Evolutionary conservation across 176 grass and related monocot species (phyloP).

Genomic region (Lolium rigidum): DNA sequence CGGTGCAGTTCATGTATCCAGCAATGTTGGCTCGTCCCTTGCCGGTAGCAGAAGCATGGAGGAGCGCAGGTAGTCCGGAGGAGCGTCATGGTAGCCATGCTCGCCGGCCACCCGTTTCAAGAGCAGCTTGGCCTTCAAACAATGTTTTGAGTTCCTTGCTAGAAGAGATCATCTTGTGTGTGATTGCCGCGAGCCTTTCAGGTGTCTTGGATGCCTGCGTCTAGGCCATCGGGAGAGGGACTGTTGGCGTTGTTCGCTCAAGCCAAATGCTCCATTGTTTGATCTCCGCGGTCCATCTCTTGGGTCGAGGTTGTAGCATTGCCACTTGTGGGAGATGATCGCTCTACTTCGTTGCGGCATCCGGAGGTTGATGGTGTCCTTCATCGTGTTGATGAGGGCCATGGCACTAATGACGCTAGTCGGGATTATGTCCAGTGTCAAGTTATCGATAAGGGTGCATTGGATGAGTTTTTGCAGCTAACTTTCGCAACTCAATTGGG

Average conservation of each 20-base stretch:
- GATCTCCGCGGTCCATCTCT: too few relatives aligned
- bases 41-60: too few relatives aligned
- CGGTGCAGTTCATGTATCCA: too few relatives aligned
- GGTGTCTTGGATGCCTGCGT: background rate
- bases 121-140: background rate
- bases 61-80: too few relatives aligned
- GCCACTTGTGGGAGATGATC: background rate
- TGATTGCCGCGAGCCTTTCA: background rate
- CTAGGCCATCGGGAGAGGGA: background rate
- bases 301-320: too few relatives aligned
- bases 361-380: background rate
- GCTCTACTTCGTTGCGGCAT: background rate
- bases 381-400: too few relatives aligned
- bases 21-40: too few relatives aligned
- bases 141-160: background rate
- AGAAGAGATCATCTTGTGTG: background rate
- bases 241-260: background rate
- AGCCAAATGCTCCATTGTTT: background rate
- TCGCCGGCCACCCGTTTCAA: background rate
- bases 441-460: too few relatives aligned
- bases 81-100: background rate
- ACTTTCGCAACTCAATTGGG: too few relatives aligned
- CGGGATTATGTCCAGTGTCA: too few relatives aligned
- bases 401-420: too few relatives aligned
- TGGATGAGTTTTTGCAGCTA: too few relatives aligned